Evolutionary conservation across 1,284 basidiomycete species (phyloP), one percentile per base, ranked within the genome.

Genomic region (Moesziomyces globuligerus): DNA sequence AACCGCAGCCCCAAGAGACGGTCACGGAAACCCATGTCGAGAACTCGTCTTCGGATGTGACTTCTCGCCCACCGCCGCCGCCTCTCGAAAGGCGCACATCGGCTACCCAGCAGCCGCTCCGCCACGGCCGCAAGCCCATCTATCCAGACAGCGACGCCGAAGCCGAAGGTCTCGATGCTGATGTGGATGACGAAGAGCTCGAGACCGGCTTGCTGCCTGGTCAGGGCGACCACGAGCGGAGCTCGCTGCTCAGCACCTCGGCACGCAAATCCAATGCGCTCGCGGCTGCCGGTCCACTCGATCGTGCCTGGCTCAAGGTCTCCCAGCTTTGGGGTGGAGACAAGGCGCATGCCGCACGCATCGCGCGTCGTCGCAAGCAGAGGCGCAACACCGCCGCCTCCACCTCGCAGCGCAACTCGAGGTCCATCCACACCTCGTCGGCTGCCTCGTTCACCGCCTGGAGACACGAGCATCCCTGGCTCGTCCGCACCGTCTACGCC

Each of bases 131-230:
- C 29, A 72, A 72, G 25, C 70, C 70, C 24, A 72, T 72, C 59
- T 72, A 72, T 25, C 68, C 68, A 7, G 70, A 72, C 26, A 68
- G 64, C 56, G 70, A 72, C 24, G 70, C 70, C 17, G 64, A 67
- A 47, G 70, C 70, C 0, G 70, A 72, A 21, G 70, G 70, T 17
- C 70, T 72, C 25, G 60, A 72, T 51, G 64, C 70, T 2, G 65
- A 67, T 26, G 56, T 72, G n/a, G 70, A 72, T 29, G 70, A 72
- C 32, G 70, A 72, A 41, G 51, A 68, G 53, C 70, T 72, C 48
- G 70, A 72, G 47, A 68, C 64, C 1, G 65, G 65, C 15, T 32
- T 64, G 4, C 40, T 40, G 25, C 57, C 64, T 15, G 55, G 55
- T 18, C 49, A 59, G 17, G 65, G 58, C 25, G 56, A 64, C 18